Evolutionary conservation across 1,284 basidiomycete species (phyloP).

Genomic region (Laetiporus sulphureus): DNA sequence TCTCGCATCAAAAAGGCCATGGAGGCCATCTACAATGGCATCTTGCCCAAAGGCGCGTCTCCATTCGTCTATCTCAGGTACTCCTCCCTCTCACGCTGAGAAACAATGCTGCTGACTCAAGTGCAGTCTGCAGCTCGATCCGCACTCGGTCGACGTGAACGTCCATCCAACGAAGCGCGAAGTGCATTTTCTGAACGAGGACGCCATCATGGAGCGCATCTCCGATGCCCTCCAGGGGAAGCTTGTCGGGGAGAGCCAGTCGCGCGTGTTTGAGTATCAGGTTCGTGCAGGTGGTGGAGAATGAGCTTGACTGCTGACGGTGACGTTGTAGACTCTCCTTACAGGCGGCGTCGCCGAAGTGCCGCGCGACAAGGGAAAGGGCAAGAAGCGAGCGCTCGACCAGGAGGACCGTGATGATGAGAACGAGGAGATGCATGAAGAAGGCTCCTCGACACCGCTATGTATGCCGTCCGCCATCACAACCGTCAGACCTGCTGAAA

Average conservation of each 20-base stretch:
- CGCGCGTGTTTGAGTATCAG: constrained; percentile 80
- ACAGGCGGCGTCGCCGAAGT: constrained; percentile 42
- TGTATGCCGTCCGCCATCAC: too few species aligned
- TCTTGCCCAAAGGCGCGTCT: constrained; percentile 87
- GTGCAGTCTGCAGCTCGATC: constrained; percentile 74
- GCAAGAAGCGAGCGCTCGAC: constrained; percentile 30
- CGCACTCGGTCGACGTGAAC: constrained; percentile 91
- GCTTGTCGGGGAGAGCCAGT: constrained; percentile 62
- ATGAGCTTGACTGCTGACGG: neutral
- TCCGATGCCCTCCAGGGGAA: constrained; percentile 66
- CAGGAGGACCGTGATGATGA: constrained; percentile 30
- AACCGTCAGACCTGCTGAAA: too few species aligned
- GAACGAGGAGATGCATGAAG: constrained; percentile 2
- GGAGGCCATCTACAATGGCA: constrained; percentile 79
- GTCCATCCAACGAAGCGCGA: constrained; percentile 98
- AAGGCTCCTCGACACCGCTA: neutral
- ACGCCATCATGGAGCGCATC: constrained; percentile 78
- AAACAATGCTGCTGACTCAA: neutral
- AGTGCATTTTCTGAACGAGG: constrained; percentile 93
- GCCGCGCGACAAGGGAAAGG: constrained; percentile 40
- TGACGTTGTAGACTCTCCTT: constrained; percentile 46
- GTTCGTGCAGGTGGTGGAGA: constrained; percentile 29
- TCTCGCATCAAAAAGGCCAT: constrained; percentile 81
- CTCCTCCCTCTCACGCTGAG: too few species aligned
- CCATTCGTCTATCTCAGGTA: constrained; percentile 94